Base-by-base conservation (phyloP, 768 basidiomycete genomes). In the Lentinula sp. region DNA sequence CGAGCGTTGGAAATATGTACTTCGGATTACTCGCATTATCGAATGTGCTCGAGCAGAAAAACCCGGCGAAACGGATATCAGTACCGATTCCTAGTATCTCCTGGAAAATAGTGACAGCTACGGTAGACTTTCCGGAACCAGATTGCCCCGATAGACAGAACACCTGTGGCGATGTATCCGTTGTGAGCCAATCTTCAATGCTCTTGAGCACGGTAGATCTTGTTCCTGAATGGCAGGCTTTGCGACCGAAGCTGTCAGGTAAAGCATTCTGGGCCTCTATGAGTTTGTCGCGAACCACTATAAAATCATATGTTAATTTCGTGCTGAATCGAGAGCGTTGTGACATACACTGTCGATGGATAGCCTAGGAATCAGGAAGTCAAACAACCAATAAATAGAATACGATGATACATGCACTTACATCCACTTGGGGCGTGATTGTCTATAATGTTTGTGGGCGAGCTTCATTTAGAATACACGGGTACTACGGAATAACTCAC, bases 1-100 rank as follows among this genome's bases (percentile, higher is more conserved):
- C 59, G 48, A 60, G 48, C 4, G 59, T 60, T 12, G 49, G 59
- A 23, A 60, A 52, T 15, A 60, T 60, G 41, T 23, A 13, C 13
- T 32, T 37, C 10, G 59, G 32, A 28, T 60, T 43, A 52, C 59
- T 60, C n/a, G 39, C 50, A 4, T 42, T n/a, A n/a, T 60, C 59
- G 16, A 32, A 49, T 16, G 37, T 35, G 20, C 57, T 49, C 6
- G 57, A 59, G 50, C 59, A 60, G 23, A 60, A 60, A 20, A 60
- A 60, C 4, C 20, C 41, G 13, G 59, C 59, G 23, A 20, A 51
- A 16, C 15, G 50, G 6, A 43, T 13, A 45, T 41, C 20, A 41
- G 43, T 8, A 20, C 35, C n/a, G 36, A 41, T 39, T 18, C 18
- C 48, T 10, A 20, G 8, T 9, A 23, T 20, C 10, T 41, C 15